phyloP scores from a whole-genome alignment of 2,329 filamentous ascomycete species.

The Metarhizium robertsii region DNA sequence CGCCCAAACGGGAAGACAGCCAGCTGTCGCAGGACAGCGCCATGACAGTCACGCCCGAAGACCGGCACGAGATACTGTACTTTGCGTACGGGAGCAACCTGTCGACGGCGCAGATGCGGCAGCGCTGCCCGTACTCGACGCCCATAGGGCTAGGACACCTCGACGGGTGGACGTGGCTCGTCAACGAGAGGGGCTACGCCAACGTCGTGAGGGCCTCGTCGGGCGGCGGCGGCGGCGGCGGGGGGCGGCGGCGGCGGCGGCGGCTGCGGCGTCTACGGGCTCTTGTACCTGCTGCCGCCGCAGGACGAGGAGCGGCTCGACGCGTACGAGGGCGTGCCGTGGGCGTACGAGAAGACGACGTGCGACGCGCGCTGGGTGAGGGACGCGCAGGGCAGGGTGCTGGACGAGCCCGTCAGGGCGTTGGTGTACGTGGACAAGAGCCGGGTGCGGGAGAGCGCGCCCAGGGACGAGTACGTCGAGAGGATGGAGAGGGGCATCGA shows the following conservation, averaged over 20 bases:
- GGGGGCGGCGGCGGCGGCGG: constrained; percentile 25
- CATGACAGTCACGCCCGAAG: constrained; percentile 25
- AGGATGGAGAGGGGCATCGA: constrained; percentile 55
- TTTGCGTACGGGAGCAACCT: constrained; percentile 67
- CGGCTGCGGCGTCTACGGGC: constrained; percentile 41
- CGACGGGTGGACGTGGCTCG: constrained; percentile 51
- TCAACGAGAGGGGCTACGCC: constrained; percentile 58
- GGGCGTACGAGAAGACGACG: constrained; percentile 46
- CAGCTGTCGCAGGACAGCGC: constrained; percentile 25
- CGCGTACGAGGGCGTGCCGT: constrained; percentile 51
- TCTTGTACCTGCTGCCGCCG: constrained; percentile 43
- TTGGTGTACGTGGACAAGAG: constrained; percentile 52
- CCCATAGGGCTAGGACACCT: constrained; percentile 51
- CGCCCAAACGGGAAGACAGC: constrained; percentile 20
- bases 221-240: constrained; percentile 22
- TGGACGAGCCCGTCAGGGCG: constrained; percentile 24
- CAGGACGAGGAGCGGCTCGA: constrained; percentile 45
- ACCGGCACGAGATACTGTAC: constrained; percentile 38
- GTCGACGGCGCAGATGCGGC: constrained; percentile 53
- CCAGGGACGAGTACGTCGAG: constrained; percentile 48
- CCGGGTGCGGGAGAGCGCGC: constrained; percentile 26
- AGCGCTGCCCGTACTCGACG: constrained; percentile 48
- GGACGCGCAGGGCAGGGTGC: constrained; percentile 12
- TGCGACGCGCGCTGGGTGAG: constrained; percentile 22
- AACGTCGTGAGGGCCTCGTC: constrained; percentile 42